Base-by-base conservation (phyloP, 352 stramenopile genomes). In the Plasmopara muralis region DNA sequence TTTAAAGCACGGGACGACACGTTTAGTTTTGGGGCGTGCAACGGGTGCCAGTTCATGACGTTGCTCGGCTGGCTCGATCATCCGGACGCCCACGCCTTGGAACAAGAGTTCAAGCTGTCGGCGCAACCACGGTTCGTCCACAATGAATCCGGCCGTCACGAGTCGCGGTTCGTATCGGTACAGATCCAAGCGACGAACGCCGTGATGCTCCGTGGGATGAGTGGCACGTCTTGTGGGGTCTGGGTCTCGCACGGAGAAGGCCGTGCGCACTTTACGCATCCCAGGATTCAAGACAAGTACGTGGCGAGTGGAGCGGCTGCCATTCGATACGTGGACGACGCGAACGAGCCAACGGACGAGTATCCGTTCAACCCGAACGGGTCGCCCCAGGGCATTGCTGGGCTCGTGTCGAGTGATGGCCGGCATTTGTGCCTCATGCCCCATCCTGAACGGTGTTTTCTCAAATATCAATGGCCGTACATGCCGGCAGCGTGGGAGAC, bases 341-440 rank as follows among this genome's bases (percentile, higher is more conserved):
- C 61, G 28, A 97, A 97, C 57, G 62, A 89, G 35, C 64, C 92
- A 13, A 99, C 96, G 39, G 74, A 97, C 57, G 84, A 89, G 53
- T 99, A 99, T 72, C 97, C 97, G 34, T 98, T 98, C 80, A 99
- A 99, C 70, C 97, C 97, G 47, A 99, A 99, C 72, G 97, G 97
- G 6, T 99, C 95, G 60, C 90, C 93, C 5, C 68, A 89, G 34
- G 96, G 95, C 39, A 98, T 99, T 57, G 96, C 97, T 20, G 96
- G 88, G 43, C 79, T 99, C 16, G 97, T 96, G 51, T 99, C 95
- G 18, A 82, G 83, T 45, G 96, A 99, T 68, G 97, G 97, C 33
- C 84, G 97, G 44, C 96, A 99, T 82, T 67, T 99, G 55, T 98
- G 96, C 52, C 91, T 99, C 74, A 99, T 99, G 97, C 97, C 97